Percentiles rank a stretch among this genome's conserved stretches.
These are phyloP conservation scores for Aspergillus conjunctus DNA, from an alignment of 495 filamentous ascomycete species.

Conservation along the genomic window DNA sequence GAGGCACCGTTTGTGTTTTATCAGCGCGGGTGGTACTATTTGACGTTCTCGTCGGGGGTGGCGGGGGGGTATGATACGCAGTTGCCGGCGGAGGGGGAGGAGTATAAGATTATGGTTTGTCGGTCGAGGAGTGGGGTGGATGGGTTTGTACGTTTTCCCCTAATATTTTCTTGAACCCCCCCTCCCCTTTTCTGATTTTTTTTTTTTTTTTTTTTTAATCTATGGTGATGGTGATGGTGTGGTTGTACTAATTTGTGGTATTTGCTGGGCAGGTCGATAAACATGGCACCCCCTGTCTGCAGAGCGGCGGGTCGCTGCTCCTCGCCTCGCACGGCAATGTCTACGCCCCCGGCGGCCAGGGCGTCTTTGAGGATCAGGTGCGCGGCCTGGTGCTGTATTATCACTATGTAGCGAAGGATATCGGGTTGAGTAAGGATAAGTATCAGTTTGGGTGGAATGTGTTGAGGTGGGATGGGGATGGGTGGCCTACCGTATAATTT, in stretches of 20 bases:
- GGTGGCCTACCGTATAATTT: conserved; percentile 55
- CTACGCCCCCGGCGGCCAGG: conserved; percentile 73
- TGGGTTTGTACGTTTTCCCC: conserved; percentile 49
- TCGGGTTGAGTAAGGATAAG: conserved; percentile 53
- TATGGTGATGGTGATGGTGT: neutral
- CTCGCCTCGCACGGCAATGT: conserved; percentile 63
- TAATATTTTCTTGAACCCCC: neutral
- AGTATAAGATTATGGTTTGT: conserved; percentile 70
- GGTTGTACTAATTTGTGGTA: neutral
- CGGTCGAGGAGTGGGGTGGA: conserved; percentile 55
- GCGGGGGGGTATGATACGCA: conserved; percentile 59
- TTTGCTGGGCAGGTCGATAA: conserved; percentile 51
- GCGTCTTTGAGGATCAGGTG: conserved; percentile 47
- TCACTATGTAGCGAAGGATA: conserved; percentile 62
- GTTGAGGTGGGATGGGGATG: conserved; percentile 58
- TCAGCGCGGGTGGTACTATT: conserved; percentile 60
- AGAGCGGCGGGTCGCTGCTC: conserved; percentile 64
- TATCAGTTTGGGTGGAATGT: conserved; percentile 68
- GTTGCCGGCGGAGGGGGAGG: conserved; percentile 55
- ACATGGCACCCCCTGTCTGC: conserved; percentile 55
- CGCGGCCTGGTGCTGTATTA: conserved; percentile 66
- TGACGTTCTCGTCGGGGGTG: conserved; percentile 64
- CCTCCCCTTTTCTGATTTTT: neutral
- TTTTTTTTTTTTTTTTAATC: neutral
- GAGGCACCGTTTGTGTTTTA: conserved; percentile 64